phyloP scores from a whole-genome alignment of 2,329 filamentous ascomycete species.

The Colletotrichum graminicola region DNA sequence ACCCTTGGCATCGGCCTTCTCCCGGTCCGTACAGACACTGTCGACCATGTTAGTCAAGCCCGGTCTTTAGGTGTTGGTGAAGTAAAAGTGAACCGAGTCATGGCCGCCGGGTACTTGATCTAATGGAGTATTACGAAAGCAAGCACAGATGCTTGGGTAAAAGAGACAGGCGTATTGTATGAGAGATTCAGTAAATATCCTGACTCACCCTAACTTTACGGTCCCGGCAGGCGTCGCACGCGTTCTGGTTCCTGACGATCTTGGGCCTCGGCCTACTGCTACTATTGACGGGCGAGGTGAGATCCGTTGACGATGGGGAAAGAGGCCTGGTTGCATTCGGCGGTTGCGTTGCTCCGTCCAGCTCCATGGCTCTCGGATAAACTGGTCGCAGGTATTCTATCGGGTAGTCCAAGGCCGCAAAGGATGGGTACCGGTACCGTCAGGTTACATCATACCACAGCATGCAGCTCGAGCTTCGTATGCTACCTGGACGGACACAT shows the following conservation, averaged over 20 bases:
- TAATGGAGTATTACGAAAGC: too few species aligned
- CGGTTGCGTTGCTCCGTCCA: slow-evolving; percentile 17
- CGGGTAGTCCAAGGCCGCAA: background rate
- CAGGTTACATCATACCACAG: background rate
- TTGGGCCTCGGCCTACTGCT: slow-evolving; percentile 14
- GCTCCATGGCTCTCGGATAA: slow-evolving; percentile 23
- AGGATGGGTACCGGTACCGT: too few species aligned
- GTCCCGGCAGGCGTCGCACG: slow-evolving; percentile 49
- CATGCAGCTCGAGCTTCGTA: too few species aligned
- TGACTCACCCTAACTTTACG: slow-evolving; percentile 47
- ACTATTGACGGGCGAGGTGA: slow-evolving; percentile 19
- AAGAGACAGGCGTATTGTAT: too few species aligned
- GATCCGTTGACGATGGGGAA: slow-evolving; percentile 23
- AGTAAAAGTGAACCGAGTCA: background rate
- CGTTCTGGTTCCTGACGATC: slow-evolving; percentile 45
- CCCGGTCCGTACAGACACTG: slow-evolving; percentile 43
- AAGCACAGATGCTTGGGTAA: background rate
- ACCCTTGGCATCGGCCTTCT: slow-evolving; percentile 44
- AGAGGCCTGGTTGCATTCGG: slow-evolving; percentile 11
- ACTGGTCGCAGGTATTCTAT: background rate
- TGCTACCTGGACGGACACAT: background rate
- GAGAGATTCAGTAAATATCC: background rate
- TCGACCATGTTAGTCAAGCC: slow-evolving; percentile 8
- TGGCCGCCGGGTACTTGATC: too few species aligned
- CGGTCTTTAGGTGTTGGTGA: too few species aligned